Conservation (phyloP, 176 grass and related monocot species). For the Aegilops tauschii region DNA sequence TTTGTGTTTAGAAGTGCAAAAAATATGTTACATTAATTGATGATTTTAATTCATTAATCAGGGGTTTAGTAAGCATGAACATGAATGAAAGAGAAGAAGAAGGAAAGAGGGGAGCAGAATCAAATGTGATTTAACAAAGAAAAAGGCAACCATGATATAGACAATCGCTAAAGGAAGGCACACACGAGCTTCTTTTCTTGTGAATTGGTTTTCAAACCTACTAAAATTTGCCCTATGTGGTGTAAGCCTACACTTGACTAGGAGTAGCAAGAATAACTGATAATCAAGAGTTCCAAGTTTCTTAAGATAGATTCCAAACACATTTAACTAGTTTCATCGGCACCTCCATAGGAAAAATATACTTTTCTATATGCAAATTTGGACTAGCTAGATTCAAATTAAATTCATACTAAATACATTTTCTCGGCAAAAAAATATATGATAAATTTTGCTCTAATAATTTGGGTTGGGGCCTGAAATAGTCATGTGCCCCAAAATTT, state of each 20-base stretch:
- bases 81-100: neutral
- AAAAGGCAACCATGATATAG: neutral
- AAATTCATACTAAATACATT: neutral
- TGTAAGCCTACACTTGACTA: neutral
- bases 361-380: neutral
- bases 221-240: neutral
- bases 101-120: neutral
- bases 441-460: neutral
- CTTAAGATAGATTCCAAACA: neutral
- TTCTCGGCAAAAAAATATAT: neutral
- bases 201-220: neutral
- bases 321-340: neutral
- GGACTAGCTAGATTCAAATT: neutral
- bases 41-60: too few relatives aligned
- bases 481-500: neutral
- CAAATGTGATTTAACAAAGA: neutral
- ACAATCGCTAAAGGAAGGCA: neutral
- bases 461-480: too few relatives aligned
- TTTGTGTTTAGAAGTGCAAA: too few relatives aligned
- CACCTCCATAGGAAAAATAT: neutral
- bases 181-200: neutral
- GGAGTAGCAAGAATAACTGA: neutral
- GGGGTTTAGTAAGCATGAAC: neutral
- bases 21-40: too few relatives aligned
- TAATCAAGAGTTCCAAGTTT: neutral